Conservation (phyloP, 805 yeast genomes). For the Myxozyma lipomycoides region DNA sequence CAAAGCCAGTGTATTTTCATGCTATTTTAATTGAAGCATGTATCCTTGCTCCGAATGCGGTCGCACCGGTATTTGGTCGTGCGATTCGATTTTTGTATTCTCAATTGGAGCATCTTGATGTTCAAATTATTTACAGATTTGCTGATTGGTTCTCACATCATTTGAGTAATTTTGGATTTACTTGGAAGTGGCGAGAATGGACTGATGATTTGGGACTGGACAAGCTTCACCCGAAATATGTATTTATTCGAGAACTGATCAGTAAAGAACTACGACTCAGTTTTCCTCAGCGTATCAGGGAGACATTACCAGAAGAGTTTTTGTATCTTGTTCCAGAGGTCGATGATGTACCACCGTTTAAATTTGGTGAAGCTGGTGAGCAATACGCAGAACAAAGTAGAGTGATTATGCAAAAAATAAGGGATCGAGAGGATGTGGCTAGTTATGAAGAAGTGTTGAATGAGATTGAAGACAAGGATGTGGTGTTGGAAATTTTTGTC, state of each 20-base stretch:
- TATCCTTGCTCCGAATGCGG: slow-evolving; percentile 69
- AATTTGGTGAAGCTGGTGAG: slow-evolving; percentile 37
- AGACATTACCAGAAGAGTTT: slow-evolving; percentile 64
- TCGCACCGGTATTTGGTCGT: slow-evolving; percentile 93
- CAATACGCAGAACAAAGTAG: slow-evolving; percentile 17
- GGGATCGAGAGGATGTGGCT: slow-evolving; percentile 19
- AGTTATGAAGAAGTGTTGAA: slow-evolving; percentile 18
- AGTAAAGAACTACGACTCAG: slow-evolving; percentile 80
- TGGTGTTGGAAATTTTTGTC: slow-evolving; percentile 50
- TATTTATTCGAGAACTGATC: slow-evolving; percentile 72
- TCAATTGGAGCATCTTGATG: slow-evolving; percentile 63
- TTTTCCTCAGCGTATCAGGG: slow-evolving; percentile 65
- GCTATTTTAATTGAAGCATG: slow-evolving; percentile 84
- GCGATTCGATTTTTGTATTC: slow-evolving; percentile 79
- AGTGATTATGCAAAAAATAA: slow-evolving; percentile 16
- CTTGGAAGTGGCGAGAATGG: slow-evolving; percentile 99
- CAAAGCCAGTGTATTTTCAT: slow-evolving; percentile 74
- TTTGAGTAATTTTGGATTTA: slow-evolving; percentile 86
- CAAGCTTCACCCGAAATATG: slow-evolving; percentile 64
- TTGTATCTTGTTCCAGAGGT: slow-evolving; percentile 20
- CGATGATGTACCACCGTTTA: slow-evolving; percentile 34
- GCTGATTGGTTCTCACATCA: slow-evolving; percentile 92
- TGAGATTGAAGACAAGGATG: slow-evolving; percentile 29
- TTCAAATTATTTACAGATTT: slow-evolving; percentile 66
- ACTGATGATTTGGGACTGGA: slow-evolving; percentile 44